phyloP scores from a whole-genome alignment of 169 alveolate species.

The Perkinsus olseni region DNA sequence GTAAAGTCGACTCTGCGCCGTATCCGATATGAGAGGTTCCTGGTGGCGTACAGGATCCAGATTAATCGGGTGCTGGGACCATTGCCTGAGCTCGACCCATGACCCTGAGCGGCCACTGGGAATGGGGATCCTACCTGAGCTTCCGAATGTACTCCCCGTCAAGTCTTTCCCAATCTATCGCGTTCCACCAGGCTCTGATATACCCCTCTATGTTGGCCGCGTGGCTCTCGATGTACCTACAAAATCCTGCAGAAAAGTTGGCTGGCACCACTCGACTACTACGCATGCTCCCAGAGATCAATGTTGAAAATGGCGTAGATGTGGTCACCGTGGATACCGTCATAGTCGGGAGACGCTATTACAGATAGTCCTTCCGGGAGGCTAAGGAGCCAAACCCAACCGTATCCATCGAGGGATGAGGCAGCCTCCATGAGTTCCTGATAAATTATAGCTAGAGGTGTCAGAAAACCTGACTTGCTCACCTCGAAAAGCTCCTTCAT shows the following conservation, averaged over 20 bases:
- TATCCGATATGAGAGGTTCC: background rate
- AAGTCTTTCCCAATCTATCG: background rate
- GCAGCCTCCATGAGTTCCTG: background rate
- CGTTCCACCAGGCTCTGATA: background rate
- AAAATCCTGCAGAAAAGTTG: background rate
- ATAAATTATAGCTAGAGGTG: background rate
- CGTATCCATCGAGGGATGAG: background rate
- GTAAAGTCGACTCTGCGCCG: background rate
- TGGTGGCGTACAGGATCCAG: background rate
- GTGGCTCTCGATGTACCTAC: background rate
- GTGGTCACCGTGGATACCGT: background rate
- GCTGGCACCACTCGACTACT: background rate
- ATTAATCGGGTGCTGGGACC: background rate
- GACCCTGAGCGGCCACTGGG: background rate
- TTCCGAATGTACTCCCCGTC: background rate
- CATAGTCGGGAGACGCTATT: background rate
- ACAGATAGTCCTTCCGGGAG: background rate
- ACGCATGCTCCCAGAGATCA: background rate
- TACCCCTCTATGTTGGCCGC: background rate
- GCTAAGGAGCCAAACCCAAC: background rate
- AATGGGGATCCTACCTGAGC: background rate
- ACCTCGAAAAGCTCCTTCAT: background rate
- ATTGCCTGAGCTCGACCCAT: background rate
- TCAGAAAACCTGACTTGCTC: background rate
- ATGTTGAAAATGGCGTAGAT: background rate